A percentile compares a stretch with the other conserved stretches of the same genome.
phyloP scores from a whole-genome alignment of 495 filamentous ascomycete species.

The Penicillium mononematosum region DNA sequence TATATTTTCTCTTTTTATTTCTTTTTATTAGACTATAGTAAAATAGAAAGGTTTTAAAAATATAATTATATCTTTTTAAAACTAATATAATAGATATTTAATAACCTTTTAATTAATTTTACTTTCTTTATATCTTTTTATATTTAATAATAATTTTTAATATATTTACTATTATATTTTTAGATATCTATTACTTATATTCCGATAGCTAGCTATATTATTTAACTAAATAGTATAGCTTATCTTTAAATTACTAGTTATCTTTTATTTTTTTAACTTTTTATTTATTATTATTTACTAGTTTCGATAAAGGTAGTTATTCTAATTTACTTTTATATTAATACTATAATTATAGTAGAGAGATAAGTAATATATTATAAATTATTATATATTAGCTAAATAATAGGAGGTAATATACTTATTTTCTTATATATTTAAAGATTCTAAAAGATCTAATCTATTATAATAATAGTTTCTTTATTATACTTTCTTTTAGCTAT shows the following conservation, averaged over 20 bases:
- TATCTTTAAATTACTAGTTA: background rate
- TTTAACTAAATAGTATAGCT: background rate
- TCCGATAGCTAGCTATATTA: background rate
- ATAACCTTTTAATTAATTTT: no score
- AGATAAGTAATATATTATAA: background rate
- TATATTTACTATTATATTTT: background rate
- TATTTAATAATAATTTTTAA: no score
- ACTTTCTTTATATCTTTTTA: no score
- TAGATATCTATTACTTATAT: background rate
- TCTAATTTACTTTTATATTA: background rate
- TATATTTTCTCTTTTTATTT: no score
- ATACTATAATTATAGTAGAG: background rate
- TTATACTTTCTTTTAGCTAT: no score
- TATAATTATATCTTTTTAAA: no score
- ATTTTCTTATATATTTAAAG: background rate
- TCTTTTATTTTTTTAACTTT: background rate
- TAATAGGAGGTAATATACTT: background rate
- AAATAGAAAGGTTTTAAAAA: rapidly evolving
- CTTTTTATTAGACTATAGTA: no score
- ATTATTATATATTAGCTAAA: background rate
- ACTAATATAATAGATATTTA: no score
- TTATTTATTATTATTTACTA: background rate
- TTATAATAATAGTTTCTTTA: background rate
- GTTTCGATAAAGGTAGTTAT: background rate
- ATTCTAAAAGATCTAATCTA: background rate